Percentiles rank a stretch among this genome's conserved stretches.
phyloP scores from a whole-genome alignment of 345 rosid species.

The Salix koriyanagi region DNA sequence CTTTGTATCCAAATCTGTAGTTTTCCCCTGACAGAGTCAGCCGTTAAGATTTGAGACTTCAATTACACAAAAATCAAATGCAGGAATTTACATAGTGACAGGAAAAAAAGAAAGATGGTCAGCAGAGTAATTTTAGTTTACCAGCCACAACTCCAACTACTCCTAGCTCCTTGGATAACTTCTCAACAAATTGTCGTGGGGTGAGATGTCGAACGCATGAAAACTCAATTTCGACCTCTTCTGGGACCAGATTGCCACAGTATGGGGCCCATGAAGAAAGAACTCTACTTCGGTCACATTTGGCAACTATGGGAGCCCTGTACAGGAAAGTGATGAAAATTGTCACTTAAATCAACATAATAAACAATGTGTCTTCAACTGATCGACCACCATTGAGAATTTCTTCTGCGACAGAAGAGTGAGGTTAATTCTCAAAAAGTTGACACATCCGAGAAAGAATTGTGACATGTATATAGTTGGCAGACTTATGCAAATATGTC shows the following conservation, averaged over 20 bases:
- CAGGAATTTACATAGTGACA: not conserved
- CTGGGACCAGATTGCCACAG: constrained; percentile 61
- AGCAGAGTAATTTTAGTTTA: constrained; percentile 17
- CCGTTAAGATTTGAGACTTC: constrained; percentile 8
- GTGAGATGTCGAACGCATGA: constrained; percentile 76
- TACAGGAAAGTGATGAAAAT: not conserved
- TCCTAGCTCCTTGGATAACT: constrained; percentile 66
- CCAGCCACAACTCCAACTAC: constrained; percentile 91
- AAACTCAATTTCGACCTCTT: constrained; percentile 65
- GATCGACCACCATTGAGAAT: not conserved
- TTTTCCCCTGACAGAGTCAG: constrained; percentile 56
- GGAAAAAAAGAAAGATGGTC: not conserved
- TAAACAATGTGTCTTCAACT: not conserved
- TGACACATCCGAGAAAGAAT: not conserved
- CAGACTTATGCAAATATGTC: not conserved
- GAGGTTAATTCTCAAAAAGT: not conserved
- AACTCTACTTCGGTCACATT: constrained; percentile 78
- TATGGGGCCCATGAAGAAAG: constrained; percentile 73
- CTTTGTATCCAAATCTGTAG: constrained; percentile 87
- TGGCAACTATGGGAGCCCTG: constrained; percentile 85
- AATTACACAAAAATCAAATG: not conserved
- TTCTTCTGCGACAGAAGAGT: not conserved
- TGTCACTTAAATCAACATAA: not conserved
- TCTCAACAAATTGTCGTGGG: constrained; percentile 85
- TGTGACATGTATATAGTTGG: not conserved